Percentiles rank a stretch among this genome's conserved stretches.
Conservation (phyloP, 257 asterid genomes). For the Fraxinus anomala region DNA sequence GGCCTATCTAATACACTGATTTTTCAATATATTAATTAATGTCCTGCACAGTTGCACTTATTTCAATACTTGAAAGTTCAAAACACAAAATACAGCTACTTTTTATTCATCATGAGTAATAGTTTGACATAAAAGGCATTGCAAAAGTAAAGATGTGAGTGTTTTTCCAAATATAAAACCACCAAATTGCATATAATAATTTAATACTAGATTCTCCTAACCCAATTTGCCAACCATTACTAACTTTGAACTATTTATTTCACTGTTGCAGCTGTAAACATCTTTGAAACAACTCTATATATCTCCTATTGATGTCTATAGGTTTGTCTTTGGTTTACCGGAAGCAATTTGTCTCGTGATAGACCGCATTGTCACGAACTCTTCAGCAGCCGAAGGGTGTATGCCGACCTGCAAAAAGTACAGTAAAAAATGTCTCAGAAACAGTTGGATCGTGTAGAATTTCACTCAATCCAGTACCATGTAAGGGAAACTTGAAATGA, state of each 20-base stretch:
- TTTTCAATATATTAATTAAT: too few relatives aligned
- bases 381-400: conserved; percentile 98
- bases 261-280: conserved; percentile 2
- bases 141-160: not conserved
- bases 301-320: conserved; percentile 25
- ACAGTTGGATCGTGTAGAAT: not conserved
- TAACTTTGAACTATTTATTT: conserved; percentile 9
- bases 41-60: too few relatives aligned
- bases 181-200: not conserved
- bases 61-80: not conserved
- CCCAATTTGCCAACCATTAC: not conserved
- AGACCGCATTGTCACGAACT: conserved; percentile 89
- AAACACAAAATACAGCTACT: not conserved
- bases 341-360: conserved; percentile 59
- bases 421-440: not conserved
- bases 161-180: not conserved
- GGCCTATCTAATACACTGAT: too few relatives aligned
- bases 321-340: conserved; percentile 66
- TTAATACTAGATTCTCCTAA: not conserved
- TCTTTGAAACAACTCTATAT: not conserved
- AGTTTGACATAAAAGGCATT: not conserved
- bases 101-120: not conserved
- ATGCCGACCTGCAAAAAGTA: conserved; percentile 68
- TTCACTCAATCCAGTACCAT: not conserved
- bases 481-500: not conserved